A percentile compares a stretch with the other conserved stretches of the same genome.
phyloP scores from a whole-genome alignment of 148 eudicot species.

The Chenopodium formosanum region DNA sequence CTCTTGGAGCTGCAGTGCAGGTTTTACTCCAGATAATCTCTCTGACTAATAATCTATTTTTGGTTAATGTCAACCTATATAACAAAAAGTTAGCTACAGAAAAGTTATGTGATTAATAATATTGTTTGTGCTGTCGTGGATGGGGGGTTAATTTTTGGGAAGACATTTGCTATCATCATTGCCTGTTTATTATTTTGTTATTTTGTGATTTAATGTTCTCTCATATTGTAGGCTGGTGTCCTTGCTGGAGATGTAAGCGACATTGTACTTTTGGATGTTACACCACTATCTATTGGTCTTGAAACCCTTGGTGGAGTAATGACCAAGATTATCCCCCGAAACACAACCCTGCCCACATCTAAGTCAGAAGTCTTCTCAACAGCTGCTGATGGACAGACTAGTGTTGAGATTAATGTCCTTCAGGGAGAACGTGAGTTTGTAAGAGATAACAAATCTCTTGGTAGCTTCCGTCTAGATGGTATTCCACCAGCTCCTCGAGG shows the following conservation, averaged over 20 bases:
- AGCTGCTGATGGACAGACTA: conserved; percentile 97
- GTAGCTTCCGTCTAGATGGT: conserved; percentile 94
- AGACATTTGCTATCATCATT: background rate
- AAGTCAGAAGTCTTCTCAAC: conserved; percentile 97
- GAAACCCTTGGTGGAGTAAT: conserved; percentile 97
- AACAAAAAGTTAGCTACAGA: background rate
- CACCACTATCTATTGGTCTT: conserved; percentile 84
- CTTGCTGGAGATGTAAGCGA: conserved; percentile 93
- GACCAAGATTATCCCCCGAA: conserved; percentile 96
- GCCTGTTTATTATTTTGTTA: background rate
- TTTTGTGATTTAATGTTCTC: background rate
- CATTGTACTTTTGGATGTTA: conserved; percentile 79
- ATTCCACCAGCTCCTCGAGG: conserved; percentile 94
- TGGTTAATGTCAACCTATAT: background rate
- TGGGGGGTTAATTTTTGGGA: background rate
- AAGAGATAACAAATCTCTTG: conserved; percentile 89
- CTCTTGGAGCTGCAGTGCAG: conserved; percentile 99
- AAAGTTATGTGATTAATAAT: background rate
- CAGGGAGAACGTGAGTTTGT: conserved; percentile 96
- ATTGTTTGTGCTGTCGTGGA: background rate
- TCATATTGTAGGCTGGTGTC: conserved; percentile 67
- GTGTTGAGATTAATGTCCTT: conserved; percentile 91
- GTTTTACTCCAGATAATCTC: conserved; percentile 25
- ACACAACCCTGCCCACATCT: conserved; percentile 89
- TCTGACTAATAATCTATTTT: background rate